A percentile compares a stretch with the other conserved stretches of the same genome.
Evolutionary conservation across 805 yeast species (phyloP).

Genomic region (Kodamaea fukazawae): DNA sequence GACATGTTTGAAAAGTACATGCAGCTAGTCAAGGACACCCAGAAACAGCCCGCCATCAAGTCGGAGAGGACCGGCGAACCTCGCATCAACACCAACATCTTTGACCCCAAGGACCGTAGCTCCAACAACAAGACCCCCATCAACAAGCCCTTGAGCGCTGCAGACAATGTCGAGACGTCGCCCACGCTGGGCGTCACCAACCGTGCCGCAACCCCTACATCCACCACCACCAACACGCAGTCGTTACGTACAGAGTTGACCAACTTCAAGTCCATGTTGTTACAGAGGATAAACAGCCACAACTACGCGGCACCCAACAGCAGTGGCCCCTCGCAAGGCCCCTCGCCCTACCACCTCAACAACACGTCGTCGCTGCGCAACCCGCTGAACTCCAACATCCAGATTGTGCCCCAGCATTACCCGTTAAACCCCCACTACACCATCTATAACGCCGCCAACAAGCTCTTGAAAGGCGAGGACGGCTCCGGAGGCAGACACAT

Average conservation of each 20-base stretch:
- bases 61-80: conserved; percentile 7
- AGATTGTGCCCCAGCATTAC: conserved; percentile 34
- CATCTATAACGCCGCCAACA: conserved; percentile 21
- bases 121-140: conserved; percentile 25
- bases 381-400: conserved; percentile 18
- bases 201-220: conserved; percentile 3
- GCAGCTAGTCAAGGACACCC: background rate
- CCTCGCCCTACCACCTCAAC: conserved; percentile 13
- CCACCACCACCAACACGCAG: background rate
- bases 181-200: conserved; percentile 13
- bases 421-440: conserved; percentile 36
- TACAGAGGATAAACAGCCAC: conserved; percentile 8
- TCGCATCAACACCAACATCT: conserved; percentile 9
- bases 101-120: conserved; percentile 16
- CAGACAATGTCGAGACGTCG: conserved; percentile 14
- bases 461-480: conserved; percentile 8
- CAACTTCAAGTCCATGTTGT: conserved; percentile 10
- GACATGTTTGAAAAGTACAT: conserved; percentile 41
- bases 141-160: conserved; percentile 5
- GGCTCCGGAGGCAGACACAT: conserved; percentile 26
- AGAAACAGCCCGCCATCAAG: conserved; percentile 1
- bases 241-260: conserved; percentile 8
- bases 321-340: background rate
- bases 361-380: conserved; percentile 9
- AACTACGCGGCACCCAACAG: background rate